Percentiles rank a stretch among this genome's conserved stretches.
phyloP scores from a whole-genome alignment of 2,329 filamentous ascomycete species.

The Alternaria novae-zelandiae region DNA sequence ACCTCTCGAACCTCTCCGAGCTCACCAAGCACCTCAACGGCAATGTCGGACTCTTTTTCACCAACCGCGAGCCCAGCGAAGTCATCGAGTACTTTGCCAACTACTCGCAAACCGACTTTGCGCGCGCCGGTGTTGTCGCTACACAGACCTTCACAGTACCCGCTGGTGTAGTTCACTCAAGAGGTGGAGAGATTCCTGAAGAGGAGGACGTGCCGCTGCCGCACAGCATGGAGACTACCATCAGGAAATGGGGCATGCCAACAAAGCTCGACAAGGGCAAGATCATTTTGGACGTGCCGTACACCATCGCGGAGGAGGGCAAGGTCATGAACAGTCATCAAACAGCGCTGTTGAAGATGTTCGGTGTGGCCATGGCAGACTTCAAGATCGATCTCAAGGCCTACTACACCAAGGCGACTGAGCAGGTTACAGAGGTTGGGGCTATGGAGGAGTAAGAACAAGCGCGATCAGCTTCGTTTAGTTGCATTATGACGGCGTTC shows the following conservation, averaged over 20 bases:
- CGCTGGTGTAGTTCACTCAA: conserved; percentile 78
- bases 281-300: conserved; percentile 76
- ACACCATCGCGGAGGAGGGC: conserved; percentile 83
- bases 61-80: conserved; percentile 72
- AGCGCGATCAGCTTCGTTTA: not conserved
- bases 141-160: conserved; percentile 81
- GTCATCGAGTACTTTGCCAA: conserved; percentile 75
- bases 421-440: conserved; percentile 59
- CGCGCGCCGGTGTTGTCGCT: conserved; percentile 81
- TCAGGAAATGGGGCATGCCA: conserved; percentile 88
- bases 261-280: conserved; percentile 88
- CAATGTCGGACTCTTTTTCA: conserved; percentile 89
- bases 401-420: conserved; percentile 51
- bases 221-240: conserved; percentile 87
- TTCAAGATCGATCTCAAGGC: conserved; percentile 84
- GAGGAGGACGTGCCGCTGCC: conserved; percentile 87
- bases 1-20: conserved; percentile 76
- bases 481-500: conserved; percentile 36
- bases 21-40: conserved; percentile 76
- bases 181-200: conserved; percentile 76
- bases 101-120: conserved; percentile 83
- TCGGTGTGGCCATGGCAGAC: conserved; percentile 87
- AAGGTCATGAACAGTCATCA: conserved; percentile 87
- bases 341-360: conserved; percentile 91
- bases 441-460: conserved; percentile 52